Base-by-base conservation (phyloP, 2,329 filamentous ascomycete genomes). In the Fusarium coicis region DNA sequence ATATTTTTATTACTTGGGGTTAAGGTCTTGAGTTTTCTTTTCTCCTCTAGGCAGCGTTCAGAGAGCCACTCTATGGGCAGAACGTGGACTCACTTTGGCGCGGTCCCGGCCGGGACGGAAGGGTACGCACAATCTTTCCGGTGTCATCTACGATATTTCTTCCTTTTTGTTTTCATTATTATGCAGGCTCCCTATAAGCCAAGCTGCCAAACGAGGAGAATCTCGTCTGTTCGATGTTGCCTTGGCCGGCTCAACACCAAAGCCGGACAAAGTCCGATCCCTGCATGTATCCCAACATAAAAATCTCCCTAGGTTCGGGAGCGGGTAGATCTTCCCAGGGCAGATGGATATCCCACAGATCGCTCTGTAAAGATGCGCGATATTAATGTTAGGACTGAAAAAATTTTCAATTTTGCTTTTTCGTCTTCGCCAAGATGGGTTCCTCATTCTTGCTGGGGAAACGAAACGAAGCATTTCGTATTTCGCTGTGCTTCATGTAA, bases 261-360 rank as follows among this genome's bases (percentile, higher is more conserved):
- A 54, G 30, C 34, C 55, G 60, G 52, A 46, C 50, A 64, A 61
- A 32, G 36, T 43, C 56, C 14, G 42, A 72, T 49, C 70, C 70
- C 34, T 55, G 70, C 56, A 56, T 34, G 8, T 39, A 74, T 58
- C 63, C 63, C 21, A 43, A 56, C 40, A 59, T 36, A 52, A 58
- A 46, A 30, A 63, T 44, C 47, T 26, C 44, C 58, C 63, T 70
- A 66, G 47, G 44, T 62, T 60, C 66, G 70, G 70, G 49, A 44
- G 42, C 70, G 66, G 69, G 71, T 74, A 74, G 71, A 74, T 74
- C 71, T 52, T 61, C 34, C 68, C 54, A 64, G 70, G 62, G 47
- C 55, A 68, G 47, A 61, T 61, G 26, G n/a, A 52, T 26, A 61
- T 52, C 47, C 32, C 53, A 49, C 39, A 44, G 43, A 66, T 65